A percentile compares a stretch with the other conserved stretches of the same genome.
Conservation (phyloP, 352 stramenopile genomes). For the Globisporangium emineosum region DNA sequence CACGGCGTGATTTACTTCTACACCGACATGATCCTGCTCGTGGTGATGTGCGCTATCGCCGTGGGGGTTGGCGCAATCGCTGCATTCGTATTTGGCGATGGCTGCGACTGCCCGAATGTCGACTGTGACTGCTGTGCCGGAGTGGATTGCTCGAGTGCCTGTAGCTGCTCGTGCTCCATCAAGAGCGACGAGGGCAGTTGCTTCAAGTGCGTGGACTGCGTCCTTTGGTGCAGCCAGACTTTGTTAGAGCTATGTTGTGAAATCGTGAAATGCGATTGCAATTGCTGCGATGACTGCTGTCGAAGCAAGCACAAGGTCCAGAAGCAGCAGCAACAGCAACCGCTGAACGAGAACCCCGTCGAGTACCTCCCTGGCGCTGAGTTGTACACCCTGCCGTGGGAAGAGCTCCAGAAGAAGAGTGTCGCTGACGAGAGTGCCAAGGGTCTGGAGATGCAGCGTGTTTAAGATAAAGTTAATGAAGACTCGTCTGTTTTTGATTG, state of each 20-base stretch:
- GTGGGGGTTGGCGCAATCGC: slow-evolving; percentile 19
- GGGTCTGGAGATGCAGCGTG: neutral
- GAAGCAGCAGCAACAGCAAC: neutral
- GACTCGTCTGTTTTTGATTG: no score
- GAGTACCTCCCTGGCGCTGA: neutral
- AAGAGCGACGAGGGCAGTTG: no score
- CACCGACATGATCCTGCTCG: slow-evolving; percentile 53
- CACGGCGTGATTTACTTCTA: slow-evolving; percentile 68
- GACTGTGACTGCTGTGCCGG: no score
- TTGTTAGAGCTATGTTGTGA: no score
- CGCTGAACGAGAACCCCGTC: neutral
- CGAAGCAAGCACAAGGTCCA: no score
- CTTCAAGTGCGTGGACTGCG: neutral
- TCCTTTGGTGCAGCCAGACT: no score
- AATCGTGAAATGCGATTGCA: no score
- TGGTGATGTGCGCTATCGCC: slow-evolving; percentile 36
- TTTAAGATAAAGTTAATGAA: neutral
- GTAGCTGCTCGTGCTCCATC: no score
- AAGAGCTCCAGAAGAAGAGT: neutral
- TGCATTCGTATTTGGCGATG: no score
- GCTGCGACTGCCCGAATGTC: no score
- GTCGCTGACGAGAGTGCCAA: neutral
- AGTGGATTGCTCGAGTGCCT: no score
- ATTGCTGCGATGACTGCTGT: no score
- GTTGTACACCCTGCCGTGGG: neutral